These are phyloP conservation scores for Centaurea solstitialis DNA, from an alignment of 129 eudicot genomes.

Conservation along the genomic window DNA sequence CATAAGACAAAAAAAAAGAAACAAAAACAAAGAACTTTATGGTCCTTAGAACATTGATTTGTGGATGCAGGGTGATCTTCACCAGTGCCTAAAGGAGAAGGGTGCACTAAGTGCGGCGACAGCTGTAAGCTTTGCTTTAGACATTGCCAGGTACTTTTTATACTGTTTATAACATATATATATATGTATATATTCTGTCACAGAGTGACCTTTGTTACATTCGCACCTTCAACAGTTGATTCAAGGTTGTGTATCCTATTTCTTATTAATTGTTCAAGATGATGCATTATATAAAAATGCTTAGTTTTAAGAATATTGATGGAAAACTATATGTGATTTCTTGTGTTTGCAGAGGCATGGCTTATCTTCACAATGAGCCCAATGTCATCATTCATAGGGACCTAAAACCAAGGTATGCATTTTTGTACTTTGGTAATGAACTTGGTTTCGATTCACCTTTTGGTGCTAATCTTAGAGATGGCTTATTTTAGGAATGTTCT, in stretches of 20 bases:
- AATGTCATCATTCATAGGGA: conserved; percentile 93
- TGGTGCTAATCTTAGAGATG: conserved; percentile 1
- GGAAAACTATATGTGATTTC: background rate
- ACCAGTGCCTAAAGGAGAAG: conserved; percentile 88
- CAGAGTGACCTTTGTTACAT: background rate
- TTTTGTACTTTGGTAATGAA: background rate
- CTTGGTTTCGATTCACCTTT: background rate
- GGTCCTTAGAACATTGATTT: conserved; percentile 6
- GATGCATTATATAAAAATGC: too few relatives aligned
- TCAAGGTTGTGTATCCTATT: too few relatives aligned
- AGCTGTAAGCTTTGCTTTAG: conserved; percentile 87
- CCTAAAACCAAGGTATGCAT: conserved; percentile 77
- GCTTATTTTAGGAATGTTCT: conserved; percentile 79
- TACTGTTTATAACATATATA: too few relatives aligned
- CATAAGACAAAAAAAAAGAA: background rate
- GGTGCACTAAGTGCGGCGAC: conserved; percentile 85
- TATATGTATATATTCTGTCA: background rate
- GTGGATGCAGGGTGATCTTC: conserved; percentile 83
- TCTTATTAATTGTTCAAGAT: too few relatives aligned
- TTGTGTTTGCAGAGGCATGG: conserved; percentile 77
- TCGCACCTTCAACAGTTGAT: too few relatives aligned
- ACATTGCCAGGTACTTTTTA: conserved; percentile 79
- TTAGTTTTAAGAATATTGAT: too few relatives aligned
- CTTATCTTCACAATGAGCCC: conserved; percentile 97
- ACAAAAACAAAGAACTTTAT: background rate